phyloP scores from a whole-genome alignment of 2,329 filamentous ascomycete species.

The Colletotrichum paranaense region DNA sequence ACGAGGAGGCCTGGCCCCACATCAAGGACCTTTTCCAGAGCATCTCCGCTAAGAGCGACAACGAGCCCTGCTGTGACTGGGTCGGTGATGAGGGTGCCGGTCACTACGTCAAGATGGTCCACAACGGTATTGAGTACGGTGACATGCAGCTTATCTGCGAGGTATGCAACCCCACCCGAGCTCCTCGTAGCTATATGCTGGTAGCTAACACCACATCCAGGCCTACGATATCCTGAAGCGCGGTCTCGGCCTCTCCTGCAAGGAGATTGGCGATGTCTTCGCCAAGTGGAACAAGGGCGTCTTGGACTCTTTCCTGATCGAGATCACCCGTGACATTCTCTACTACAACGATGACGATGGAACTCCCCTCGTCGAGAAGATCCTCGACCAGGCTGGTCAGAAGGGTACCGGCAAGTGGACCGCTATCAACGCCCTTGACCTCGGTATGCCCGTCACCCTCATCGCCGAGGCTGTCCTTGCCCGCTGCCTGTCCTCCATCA shows the following conservation, averaged over 20 bases:
- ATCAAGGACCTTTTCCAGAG: slow-evolving; percentile 99
- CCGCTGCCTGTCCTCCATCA: slow-evolving; percentile 93
- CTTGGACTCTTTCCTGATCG: slow-evolving; percentile 98
- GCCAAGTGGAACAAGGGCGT: slow-evolving; percentile 99
- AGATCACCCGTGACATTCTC: slow-evolving; percentile 98
- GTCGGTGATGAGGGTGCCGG: slow-evolving; percentile 99
- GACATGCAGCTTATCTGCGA: slow-evolving; percentile 99
- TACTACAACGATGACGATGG: slow-evolving; percentile 98
- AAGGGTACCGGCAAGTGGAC: slow-evolving; percentile 99
- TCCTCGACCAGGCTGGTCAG: slow-evolving; percentile 97
- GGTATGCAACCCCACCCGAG: slow-evolving; percentile 63
- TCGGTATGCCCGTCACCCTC: slow-evolving; percentile 97
- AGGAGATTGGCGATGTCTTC: slow-evolving; percentile 97
- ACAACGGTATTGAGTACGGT: slow-evolving; percentile 99
- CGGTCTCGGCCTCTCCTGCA: slow-evolving; percentile 86
- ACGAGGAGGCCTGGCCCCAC: slow-evolving; percentile 96
- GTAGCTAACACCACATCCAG: slow-evolving; percentile 58
- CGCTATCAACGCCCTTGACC: slow-evolving; percentile 97
- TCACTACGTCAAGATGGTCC: slow-evolving; percentile 99
- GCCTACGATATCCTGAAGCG: slow-evolving; percentile 99
- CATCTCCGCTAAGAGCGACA: slow-evolving; percentile 97
- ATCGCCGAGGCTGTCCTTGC: slow-evolving; percentile 98
- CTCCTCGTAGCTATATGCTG: not conserved
- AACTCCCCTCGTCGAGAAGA: slow-evolving; percentile 94
- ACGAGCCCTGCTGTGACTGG: slow-evolving; percentile 99